Evolutionary conservation across 805 yeast species (phyloP).

Genomic region (Saturnispora besseyi): DNA sequence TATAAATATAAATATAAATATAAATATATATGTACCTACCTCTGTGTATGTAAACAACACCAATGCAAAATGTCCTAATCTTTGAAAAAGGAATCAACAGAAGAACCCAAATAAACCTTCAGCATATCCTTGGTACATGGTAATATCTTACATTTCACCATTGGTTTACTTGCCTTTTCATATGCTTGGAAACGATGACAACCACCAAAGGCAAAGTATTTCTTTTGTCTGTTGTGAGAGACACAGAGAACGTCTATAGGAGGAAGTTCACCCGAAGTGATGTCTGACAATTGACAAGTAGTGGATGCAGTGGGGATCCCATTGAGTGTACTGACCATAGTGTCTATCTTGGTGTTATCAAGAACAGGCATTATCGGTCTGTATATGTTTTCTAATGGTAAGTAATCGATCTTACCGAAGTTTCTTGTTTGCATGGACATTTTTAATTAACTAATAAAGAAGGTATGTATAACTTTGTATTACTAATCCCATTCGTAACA

Average conservation of each 20-base stretch:
- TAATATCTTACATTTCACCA: constrained; percentile 61
- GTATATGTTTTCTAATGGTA: constrained; percentile 59
- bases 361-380: constrained; percentile 84
- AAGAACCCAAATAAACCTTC: constrained; percentile 60
- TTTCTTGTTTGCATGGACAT: constrained; percentile 67
- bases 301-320: constrained; percentile 57
- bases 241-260: constrained; percentile 73
- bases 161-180: constrained; percentile 39
- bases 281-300: constrained; percentile 43
- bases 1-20: background rate
- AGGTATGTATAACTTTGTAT: too few relatives aligned
- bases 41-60: too few relatives aligned
- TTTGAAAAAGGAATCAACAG: constrained; percentile 45
- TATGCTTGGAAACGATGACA: constrained; percentile 88
- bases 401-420: constrained; percentile 40
- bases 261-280: constrained; percentile 59
- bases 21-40: too few relatives aligned
- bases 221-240: constrained; percentile 48
- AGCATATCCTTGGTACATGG: constrained; percentile 71
- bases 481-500: too few relatives aligned
- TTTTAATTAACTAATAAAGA: background rate
- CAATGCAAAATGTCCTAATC: background rate
- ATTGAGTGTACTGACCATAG: constrained; percentile 65
- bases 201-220: constrained; percentile 83
- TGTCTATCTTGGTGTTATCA: constrained; percentile 62